Percentiles rank a stretch among this genome's conserved stretches.
These are phyloP conservation scores for Schizochytrium sp. DNA, from an alignment of 108 stramenopile genomes.

Conservation along the genomic window DNA sequence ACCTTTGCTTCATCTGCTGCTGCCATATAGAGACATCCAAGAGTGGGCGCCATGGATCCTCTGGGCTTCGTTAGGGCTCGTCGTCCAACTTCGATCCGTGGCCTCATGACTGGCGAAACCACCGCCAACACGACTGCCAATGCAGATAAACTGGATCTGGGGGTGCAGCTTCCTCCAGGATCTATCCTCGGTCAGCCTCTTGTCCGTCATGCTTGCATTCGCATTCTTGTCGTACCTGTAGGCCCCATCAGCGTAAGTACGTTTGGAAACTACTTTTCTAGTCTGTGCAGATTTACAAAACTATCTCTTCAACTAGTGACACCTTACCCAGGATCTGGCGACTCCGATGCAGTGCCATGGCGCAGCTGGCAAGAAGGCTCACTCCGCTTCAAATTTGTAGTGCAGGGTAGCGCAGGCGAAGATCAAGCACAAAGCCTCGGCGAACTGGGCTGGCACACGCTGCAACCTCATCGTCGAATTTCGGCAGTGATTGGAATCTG, in stretches of 20 bases:
- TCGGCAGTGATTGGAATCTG: conserved; percentile 47
- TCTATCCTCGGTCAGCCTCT: conserved; percentile 1
- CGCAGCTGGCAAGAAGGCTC: conserved; percentile 42
- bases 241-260: not conserved
- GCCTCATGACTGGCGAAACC: too few species aligned
- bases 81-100: too few species aligned
- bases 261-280: conserved; percentile 42
- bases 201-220: conserved; percentile 29
- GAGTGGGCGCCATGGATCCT: too few species aligned
- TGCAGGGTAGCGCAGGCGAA: not conserved
- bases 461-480: conserved; percentile 32
- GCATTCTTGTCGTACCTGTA: conserved; percentile 8
- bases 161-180: not conserved
- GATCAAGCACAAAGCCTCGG: not conserved
- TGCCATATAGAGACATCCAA: too few species aligned
- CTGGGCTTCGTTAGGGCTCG: too few species aligned
- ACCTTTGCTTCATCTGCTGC: too few species aligned
- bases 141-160: conserved; percentile 14
- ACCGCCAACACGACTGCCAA: not conserved
- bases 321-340: not conserved
- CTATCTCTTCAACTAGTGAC: not conserved
- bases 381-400: conserved; percentile 50
- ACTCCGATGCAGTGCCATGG: not conserved
- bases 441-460: conserved; percentile 34
- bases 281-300: conserved; percentile 14